These are phyloP conservation scores for Biscogniauxia mediterranea DNA, from an alignment of 2,329 filamentous ascomycete genomes.

Conservation along the genomic window DNA sequence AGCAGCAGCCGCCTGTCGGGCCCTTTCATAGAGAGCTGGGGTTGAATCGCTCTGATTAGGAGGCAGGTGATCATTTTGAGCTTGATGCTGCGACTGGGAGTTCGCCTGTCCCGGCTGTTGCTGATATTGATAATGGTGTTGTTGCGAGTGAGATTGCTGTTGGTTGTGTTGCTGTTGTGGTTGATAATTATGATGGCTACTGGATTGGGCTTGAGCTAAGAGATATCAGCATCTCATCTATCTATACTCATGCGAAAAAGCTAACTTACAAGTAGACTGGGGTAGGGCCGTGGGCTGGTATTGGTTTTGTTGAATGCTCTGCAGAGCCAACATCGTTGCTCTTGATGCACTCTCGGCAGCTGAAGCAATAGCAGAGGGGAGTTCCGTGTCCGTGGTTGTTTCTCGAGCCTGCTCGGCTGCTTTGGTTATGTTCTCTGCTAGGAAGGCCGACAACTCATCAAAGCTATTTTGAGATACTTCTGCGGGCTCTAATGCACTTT, in stretches of 20 bases:
- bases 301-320: constrained; percentile 34
- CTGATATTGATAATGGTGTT: constrained; percentile 28
- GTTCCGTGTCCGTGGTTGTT: constrained; percentile 21
- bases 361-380: constrained; percentile 31
- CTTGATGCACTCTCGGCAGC: constrained; percentile 33
- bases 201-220: constrained; percentile 22
- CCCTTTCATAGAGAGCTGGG: constrained; percentile 55
- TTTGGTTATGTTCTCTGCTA: constrained; percentile 30
- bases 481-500: constrained; percentile 24
- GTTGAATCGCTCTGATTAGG: constrained; percentile 57
- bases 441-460: constrained; percentile 32
- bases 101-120: constrained; percentile 18
- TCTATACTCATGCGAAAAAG: neutral
- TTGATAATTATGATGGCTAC: constrained; percentile 24
- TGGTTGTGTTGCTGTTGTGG: constrained; percentile 12
- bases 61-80: constrained; percentile 41
- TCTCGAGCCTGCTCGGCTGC: constrained; percentile 31
- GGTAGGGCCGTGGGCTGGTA: constrained; percentile 33
- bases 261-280: constrained; percentile 25
- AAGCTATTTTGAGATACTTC: constrained; percentile 19
- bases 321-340: constrained; percentile 32
- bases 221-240: constrained; percentile 8
- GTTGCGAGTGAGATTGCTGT: constrained; percentile 15
- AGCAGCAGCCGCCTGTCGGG: constrained; percentile 56
- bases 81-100: constrained; percentile 21